Evolutionary conservation across 2,329 filamentous ascomycete genomes (phyloP).

Genomic region (Lojkania enalia): DNA sequence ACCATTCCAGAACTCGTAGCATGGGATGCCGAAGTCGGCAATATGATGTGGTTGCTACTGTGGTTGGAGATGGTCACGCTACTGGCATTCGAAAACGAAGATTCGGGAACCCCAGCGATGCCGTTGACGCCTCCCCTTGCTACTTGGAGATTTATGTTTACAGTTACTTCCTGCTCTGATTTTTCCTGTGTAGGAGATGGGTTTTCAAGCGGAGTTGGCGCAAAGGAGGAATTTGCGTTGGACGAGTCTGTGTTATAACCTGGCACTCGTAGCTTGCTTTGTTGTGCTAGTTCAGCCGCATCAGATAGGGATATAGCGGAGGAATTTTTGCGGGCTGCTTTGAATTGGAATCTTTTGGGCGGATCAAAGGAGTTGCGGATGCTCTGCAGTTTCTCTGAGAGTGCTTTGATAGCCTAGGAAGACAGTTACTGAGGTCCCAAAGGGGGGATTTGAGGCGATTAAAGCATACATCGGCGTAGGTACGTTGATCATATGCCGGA

Average conservation of each 20-base stretch:
- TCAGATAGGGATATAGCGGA: constrained; percentile 60
- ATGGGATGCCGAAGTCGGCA: constrained; percentile 71
- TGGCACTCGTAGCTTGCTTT: constrained; percentile 50
- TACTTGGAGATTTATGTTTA: constrained; percentile 11
- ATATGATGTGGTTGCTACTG: constrained; percentile 70
- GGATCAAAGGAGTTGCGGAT: constrained; percentile 70
- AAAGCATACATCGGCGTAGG: constrained; percentile 71
- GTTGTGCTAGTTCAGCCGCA: constrained; percentile 58
- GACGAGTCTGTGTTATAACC: constrained; percentile 45
- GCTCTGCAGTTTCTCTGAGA: constrained; percentile 77
- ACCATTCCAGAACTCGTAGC: constrained; percentile 74
- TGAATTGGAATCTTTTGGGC: constrained; percentile 84
- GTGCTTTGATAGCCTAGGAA: constrained; percentile 71
- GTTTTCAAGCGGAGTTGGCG: constrained; percentile 44
- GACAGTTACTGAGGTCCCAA: neutral
- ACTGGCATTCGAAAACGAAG: constrained; percentile 61
- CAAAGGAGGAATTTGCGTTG: constrained; percentile 47
- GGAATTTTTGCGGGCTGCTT: constrained; percentile 56
- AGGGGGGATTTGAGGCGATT: neutral
- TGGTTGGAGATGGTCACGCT: constrained; percentile 69
- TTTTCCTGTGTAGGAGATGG: constrained; percentile 39
- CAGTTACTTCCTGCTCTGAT: constrained; percentile 25
- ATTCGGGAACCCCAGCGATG: constrained; percentile 42
- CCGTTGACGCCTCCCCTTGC: constrained; percentile 11
- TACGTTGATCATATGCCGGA: constrained; percentile 85